Evolutionary conservation across 495 filamentous ascomycete genomes (phyloP), one percentile per base, ranked within the genome.

Genomic region (Thozetella sp.): DNA sequence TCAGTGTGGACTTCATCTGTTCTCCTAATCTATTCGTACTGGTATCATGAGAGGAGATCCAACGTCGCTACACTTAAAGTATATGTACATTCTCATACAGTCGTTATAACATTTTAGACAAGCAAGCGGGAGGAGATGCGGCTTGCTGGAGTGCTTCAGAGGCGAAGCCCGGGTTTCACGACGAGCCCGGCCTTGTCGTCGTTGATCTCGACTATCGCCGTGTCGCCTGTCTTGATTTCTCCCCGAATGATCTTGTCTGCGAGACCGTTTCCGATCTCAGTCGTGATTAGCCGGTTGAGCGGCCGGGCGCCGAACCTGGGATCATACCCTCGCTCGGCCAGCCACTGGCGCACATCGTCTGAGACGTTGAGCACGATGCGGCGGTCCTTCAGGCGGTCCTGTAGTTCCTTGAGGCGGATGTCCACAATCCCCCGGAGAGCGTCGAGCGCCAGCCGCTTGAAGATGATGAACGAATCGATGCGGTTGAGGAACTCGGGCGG

Each of bases 381-480:
- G 30, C 93, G 85, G 67, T 97, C 93, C 65, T 93, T 87, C 2
- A 97, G 84, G n/a, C 92, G 83, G 50, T 78, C 69, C 67, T 97
- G 92, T 0, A 98, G 78, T 73, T 99, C 95, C 54, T 82, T 85
- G 34, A 98, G 77, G 53, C 95, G 85, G 57, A 98, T 97, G 64
- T 97, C 91, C 52, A 97, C 92, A 55, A 98, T 98, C 65, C 96
- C 95, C 6, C 93, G 79, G 24, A 98, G 84, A 48, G 95, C 93
- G 23, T 83, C 80, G 20, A 81, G 76, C 0, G 90, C 92, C 2
- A 97, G 84, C 10, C 93, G 85, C 68, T 89, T 90, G 83, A 98
- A 98, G 67, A 98, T 80, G 72, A 97, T 97, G 77, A 98, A 97
- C 55, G 96, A 93, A 73, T 98, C 95, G 55, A 98, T 91, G 6